Evolutionary conservation across 208 protist species (phyloP).

Genomic region (Porcisia deanei): DNA sequence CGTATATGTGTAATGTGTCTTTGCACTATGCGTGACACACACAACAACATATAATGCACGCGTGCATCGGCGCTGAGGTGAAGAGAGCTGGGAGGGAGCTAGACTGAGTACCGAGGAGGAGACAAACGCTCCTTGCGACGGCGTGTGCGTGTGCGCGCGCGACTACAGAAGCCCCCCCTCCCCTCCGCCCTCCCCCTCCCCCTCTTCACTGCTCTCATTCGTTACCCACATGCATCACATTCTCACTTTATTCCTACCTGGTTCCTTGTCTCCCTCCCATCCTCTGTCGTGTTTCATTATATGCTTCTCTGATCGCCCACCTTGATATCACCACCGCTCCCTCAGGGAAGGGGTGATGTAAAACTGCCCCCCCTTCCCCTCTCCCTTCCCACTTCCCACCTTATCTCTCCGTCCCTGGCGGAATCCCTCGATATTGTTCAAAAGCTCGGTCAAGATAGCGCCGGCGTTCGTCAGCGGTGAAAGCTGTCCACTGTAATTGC

Average conservation of each 20-base stretch:
- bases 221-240: neutral
- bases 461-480: neutral
- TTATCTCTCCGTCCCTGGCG: neutral
- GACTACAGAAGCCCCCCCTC: neutral
- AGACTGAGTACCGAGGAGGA: neutral
- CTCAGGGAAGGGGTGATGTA: neutral
- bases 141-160: neutral
- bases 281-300: neutral
- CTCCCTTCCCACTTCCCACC: neutral
- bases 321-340: neutral
- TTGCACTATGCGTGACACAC: neutral
- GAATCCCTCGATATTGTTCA: neutral
- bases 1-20: neutral
- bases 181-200: too few species aligned
- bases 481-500: neutral
- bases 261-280: neutral
- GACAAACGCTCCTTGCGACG: neutral
- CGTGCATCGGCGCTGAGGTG: neutral
- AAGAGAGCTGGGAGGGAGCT: neutral
- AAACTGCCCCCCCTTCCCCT: neutral
- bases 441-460: neutral
- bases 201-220: neutral
- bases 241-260: neutral
- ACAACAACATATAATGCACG: neutral
- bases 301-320: neutral